Base-by-base conservation (phyloP, 1,139 yeast genomes). In the Candida sanyaensis region DNA sequence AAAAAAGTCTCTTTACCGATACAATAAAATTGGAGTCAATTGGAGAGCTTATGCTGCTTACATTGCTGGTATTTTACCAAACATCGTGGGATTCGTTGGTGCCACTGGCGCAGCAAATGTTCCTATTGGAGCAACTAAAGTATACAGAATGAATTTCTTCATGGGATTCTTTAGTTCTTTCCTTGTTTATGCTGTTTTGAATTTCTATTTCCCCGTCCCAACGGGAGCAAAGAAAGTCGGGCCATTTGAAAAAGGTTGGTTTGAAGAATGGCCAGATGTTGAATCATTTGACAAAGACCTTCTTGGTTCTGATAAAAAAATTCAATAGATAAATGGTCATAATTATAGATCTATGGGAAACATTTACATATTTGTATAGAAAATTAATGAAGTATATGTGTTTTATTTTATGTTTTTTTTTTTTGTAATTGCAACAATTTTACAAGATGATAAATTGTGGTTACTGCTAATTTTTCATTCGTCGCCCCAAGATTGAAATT, bases 11-110 rank as follows among this genome's bases (percentile, higher is more conserved):
- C 68, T 71, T 44, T 90, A 90, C 69, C 75, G 78, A 68, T 89
- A 75, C 62, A 82, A 80, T 68, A 70, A 66, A 41, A 58, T 64
- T 47, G 97, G 97, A 33, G 59, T 81, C 64, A 89, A 90, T 63
- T 88, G 96, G 96, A 80, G 96, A 61, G 92, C 90, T 0, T 78
- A 79, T 49, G 81, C 71, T 31, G 90, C 92, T 1, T 87, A 87
- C 63, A 64, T 86, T 50, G 75, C 86, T 57, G 95, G 95, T 52
- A 83, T 89, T 48, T 72, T 85, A 44, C 95, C 96, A 44, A 90
- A 89, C 62, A 84, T 90, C 58, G 90, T 87, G 34, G 97, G 97
- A 2, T 90, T 90, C 58, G 95, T 88, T 28, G 96, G 96, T 51
- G 91, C 86, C 5, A 83, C 84, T 12, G 89, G 85, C 26, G 78